These are phyloP conservation scores for Nothophytophthora sp. DNA, from an alignment of 352 stramenopile species.

Conservation along the genomic window DNA sequence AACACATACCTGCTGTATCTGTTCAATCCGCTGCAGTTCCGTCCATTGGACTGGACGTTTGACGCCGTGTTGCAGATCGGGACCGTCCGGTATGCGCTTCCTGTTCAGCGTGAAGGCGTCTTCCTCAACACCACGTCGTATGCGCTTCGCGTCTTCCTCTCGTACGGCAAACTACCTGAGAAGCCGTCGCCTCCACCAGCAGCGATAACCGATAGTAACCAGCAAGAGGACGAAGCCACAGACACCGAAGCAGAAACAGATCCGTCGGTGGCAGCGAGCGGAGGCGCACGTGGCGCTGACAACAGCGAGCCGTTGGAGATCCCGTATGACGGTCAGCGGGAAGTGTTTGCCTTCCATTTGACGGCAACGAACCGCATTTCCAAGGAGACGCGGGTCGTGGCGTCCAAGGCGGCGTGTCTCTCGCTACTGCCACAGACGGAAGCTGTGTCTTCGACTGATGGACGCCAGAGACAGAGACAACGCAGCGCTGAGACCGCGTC, in stretches of 20 bases:
- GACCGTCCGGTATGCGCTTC: conserved; percentile 43
- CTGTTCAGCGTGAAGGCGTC: conserved; percentile 72
- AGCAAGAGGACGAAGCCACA: conserved; percentile 16
- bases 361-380: conserved; percentile 78
- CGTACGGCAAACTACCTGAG: conserved; percentile 74
- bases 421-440: conserved; percentile 27
- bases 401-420: conserved; percentile 54
- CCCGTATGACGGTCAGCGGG: conserved; percentile 47
- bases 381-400: conserved; percentile 58
- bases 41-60: conserved; percentile 84
- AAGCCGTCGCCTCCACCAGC: conserved; percentile 7
- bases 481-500: conserved; percentile 16
- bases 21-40: conserved; percentile 84
- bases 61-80: conserved; percentile 66
- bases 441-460: conserved; percentile 5
- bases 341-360: conserved; percentile 68
- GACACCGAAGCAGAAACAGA: conserved; percentile 8
- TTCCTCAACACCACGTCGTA: conserved; percentile 77
- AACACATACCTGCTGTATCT: conserved; percentile 89
- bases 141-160: conserved; percentile 80
- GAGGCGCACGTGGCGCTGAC: conserved; percentile 46
- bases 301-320: conserved; percentile 65
- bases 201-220: conserved; percentile 2
- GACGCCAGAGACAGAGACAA: conserved; percentile 17
- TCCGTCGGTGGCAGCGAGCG: conserved; percentile 4